Percentiles rank a stretch among this genome's conserved stretches.
These are phyloP conservation scores for Suillus subalutaceus DNA, from an alignment of 768 basidiomycete species.

Conservation along the genomic window DNA sequence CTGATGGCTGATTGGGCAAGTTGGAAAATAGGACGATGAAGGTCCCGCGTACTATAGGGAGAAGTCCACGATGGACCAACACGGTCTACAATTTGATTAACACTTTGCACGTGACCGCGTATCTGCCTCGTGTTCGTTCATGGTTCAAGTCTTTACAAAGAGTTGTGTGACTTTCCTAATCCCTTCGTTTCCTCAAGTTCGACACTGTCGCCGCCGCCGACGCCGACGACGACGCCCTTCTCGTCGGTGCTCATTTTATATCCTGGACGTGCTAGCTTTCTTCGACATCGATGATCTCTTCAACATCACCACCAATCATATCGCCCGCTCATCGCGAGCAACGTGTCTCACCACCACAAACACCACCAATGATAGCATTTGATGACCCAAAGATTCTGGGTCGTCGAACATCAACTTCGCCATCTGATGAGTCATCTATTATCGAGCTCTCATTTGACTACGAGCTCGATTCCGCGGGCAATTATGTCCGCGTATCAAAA, in stretches of 20 bases:
- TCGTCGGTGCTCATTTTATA: constrained; percentile 13
- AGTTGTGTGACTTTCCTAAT: constrained; percentile 18
- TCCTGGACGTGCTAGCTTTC: constrained; percentile 1
- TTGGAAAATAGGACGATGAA: background rate
- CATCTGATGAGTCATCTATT: constrained; percentile 49
- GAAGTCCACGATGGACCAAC: constrained; percentile 11
- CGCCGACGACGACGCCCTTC: constrained; percentile 20
- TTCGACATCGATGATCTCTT: constrained; percentile 24
- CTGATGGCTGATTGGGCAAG: background rate
- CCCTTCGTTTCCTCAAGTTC: constrained; percentile 12
- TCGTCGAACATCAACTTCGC: constrained; percentile 37
- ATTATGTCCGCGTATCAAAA: constrained; percentile 50
- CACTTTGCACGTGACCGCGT: constrained; percentile 37
- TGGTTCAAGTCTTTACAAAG: constrained; percentile 28
- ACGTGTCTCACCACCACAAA: constrained; percentile 34
- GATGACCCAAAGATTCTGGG: constrained; percentile 33
- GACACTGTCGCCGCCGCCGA: constrained; percentile 17
- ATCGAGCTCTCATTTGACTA: constrained; percentile 53
- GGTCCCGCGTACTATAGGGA: background rate
- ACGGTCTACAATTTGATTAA: constrained; percentile 19
- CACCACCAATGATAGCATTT: constrained; percentile 29
- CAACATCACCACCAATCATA: constrained; percentile 24
- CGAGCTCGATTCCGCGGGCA: constrained; percentile 46
- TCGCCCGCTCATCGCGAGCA: constrained; percentile 34
- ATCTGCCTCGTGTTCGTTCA: constrained; percentile 39